Base-by-base conservation (phyloP, 176 grass and related monocot genomes). In the Urochloa ruziziensis region DNA sequence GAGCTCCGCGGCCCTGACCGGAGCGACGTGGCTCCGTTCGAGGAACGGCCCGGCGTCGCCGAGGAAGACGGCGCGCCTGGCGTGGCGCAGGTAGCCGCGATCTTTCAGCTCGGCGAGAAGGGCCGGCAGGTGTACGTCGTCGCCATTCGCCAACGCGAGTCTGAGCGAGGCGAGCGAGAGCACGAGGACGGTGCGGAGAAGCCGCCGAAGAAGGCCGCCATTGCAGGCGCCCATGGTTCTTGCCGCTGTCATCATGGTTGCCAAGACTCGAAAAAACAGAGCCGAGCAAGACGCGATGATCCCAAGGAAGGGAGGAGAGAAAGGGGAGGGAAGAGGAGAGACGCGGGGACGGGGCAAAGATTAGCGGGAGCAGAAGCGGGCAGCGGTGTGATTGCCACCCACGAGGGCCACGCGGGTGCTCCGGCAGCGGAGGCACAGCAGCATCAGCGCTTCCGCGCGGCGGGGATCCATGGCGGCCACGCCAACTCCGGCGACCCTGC, bases 341-440 rank as follows among this genome's bases (percentile, higher is more conserved):
- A n/a, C 28, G 12, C 23, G 24, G 21, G 25, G 35, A n/a, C 6
- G 42, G 19, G 15, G 46, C 66, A 79, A 21, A 2, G 28, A 62
- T 81, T 86, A 94, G 80, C 89, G 83, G 29, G 83, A 84, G 70
- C 86, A 91, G 82, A 94, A 91, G 78, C 89, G 89, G 36, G 83
- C 80, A 35, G 86, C 83, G 62, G 86, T 8, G 84, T 89, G 89
- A 75, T 91, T 94, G 37, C 83, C 86, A 82, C 89, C 89, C 70
- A 89, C 86, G 49, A 94, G 75, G 43, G 47, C 83, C 15, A 85
- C 56, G 63, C 86, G 68, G 2, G 85, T 64, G 89, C 83, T 73
- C 69, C 77, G 81, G 24, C 53, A 82, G 75, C 64, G 54, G 29
- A 85, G 69, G 68, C 61, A 78, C 78, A 89, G 80, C 70, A 87